Percentiles rank a stretch among this genome's conserved stretches.
These are phyloP conservation scores for Nyctanthes arbortristis DNA, from an alignment of 257 asterid species.

Conservation along the genomic window DNA sequence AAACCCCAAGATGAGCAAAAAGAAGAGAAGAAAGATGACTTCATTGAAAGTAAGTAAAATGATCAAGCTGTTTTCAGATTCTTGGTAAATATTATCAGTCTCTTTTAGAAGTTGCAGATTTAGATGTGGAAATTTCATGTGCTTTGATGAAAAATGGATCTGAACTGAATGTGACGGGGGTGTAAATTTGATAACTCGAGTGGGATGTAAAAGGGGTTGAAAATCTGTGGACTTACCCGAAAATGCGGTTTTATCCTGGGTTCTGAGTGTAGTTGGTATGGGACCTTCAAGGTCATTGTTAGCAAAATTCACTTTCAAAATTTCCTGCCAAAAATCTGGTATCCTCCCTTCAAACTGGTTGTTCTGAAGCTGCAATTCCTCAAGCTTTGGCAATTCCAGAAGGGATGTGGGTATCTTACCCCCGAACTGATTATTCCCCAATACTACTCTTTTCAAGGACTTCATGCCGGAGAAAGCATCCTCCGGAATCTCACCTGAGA, in stretches of 20 bases:
- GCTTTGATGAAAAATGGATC: background rate
- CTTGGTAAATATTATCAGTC: background rate
- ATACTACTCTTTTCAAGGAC: constrained; percentile 25
- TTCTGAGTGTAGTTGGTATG: constrained; percentile 23
- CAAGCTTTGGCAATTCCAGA: constrained; percentile 32
- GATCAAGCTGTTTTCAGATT: background rate
- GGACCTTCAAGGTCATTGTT: constrained; percentile 39
- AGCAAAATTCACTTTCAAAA: constrained; percentile 24
- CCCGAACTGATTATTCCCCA: constrained; percentile 30
- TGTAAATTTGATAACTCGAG: background rate
- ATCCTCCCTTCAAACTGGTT: constrained; percentile 33
- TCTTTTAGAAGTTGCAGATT: background rate
- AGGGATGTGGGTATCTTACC: constrained; percentile 37
- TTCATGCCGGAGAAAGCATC: constrained; percentile 35
- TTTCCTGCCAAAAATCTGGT: constrained; percentile 33
- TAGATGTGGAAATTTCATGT: background rate
- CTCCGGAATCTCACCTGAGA: constrained; percentile 35
- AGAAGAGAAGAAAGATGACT: background rate
- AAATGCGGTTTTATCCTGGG: constrained; percentile 19
- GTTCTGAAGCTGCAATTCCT: constrained; percentile 39
- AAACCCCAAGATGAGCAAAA: background rate
- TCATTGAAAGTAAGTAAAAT: background rate
- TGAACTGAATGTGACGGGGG: background rate
- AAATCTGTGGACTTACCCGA: constrained; percentile 24
- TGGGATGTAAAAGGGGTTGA: background rate